Percentiles rank a stretch among this genome's conserved stretches.
phyloP scores from a whole-genome alignment of 1,284 basidiomycete genomes.

The Ustilago cynodontis region DNA sequence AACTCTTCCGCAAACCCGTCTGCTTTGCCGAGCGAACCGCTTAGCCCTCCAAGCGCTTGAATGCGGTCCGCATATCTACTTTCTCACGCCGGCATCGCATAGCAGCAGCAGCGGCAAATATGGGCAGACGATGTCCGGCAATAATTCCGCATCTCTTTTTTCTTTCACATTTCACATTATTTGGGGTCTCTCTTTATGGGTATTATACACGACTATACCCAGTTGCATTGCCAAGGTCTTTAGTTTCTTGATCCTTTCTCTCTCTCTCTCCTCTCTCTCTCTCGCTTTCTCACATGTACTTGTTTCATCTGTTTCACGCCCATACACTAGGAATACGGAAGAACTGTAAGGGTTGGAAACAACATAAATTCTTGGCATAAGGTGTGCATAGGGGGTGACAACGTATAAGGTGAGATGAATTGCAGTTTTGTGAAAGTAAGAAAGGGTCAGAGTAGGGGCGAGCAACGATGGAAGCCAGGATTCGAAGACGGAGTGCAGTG shows the following conservation, averaged over 20 bases:
- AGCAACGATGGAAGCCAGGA: neutral
- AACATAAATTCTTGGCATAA: neutral
- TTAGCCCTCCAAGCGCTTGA: slow-evolving; percentile 24
- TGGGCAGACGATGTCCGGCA: neutral
- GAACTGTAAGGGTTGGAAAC: neutral
- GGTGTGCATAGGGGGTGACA: neutral
- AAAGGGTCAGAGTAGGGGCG: neutral
- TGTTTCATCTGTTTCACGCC: slow-evolving; percentile 3
- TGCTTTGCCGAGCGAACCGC: neutral
- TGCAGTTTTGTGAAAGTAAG: no score
- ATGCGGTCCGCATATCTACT: neutral
- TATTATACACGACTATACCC: slow-evolving; percentile 32
- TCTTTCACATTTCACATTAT: neutral
- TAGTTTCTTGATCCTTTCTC: neutral
- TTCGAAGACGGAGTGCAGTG: neutral
- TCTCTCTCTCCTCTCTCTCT: slow-evolving; percentile 1
- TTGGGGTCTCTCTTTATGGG: slow-evolving; percentile 8
- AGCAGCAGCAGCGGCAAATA: neutral
- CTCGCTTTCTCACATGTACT: slow-evolving; percentile 13
- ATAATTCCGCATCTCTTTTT: neutral
- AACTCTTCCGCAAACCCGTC: slow-evolving; percentile 3
- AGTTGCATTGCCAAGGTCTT: slow-evolving; percentile 7
- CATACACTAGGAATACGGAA: neutral
- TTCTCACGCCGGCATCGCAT: neutral
- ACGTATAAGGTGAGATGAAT: neutral